Evolutionary conservation across 75 land plant genomes (phyloP).

Genomic region (Azolla pinnata): DNA sequence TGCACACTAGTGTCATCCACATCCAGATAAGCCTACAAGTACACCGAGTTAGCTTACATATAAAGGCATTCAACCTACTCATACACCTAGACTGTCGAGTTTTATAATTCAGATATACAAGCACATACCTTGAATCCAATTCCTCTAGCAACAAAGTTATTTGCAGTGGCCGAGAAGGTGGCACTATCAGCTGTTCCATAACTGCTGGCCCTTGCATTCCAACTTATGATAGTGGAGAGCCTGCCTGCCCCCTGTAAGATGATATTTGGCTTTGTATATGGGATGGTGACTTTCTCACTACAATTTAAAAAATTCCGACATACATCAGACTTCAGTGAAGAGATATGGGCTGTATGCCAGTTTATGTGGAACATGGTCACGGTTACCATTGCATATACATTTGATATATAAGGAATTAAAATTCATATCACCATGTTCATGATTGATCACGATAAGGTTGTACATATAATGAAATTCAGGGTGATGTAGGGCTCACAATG

Average conservation of each 20-base stretch:
- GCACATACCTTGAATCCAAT: slow-evolving; percentile 58
- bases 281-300: slow-evolving; percentile 32
- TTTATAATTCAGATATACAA: background rate
- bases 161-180: slow-evolving; percentile 43
- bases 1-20: background rate
- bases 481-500: no score
- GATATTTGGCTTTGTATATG: slow-evolving; percentile 19
- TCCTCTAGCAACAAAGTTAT: slow-evolving; percentile 48
- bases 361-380: no score
- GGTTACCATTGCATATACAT: no score
- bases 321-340: no score
- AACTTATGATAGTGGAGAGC: slow-evolving; percentile 7
- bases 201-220: slow-evolving; percentile 19
- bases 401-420: no score
- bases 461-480: no score
- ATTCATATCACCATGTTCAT: no score
- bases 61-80: no score
- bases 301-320: no score
- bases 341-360: no score
- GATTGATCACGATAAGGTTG: no score
- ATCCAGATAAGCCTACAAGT: background rate
- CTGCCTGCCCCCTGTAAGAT: slow-evolving; percentile 31
- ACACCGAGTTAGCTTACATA: background rate
- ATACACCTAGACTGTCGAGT: background rate
- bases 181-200: slow-evolving; percentile 44